phyloP scores from a whole-genome alignment of 2,329 filamentous ascomycete species.

The Phyllachora maydis region DNA sequence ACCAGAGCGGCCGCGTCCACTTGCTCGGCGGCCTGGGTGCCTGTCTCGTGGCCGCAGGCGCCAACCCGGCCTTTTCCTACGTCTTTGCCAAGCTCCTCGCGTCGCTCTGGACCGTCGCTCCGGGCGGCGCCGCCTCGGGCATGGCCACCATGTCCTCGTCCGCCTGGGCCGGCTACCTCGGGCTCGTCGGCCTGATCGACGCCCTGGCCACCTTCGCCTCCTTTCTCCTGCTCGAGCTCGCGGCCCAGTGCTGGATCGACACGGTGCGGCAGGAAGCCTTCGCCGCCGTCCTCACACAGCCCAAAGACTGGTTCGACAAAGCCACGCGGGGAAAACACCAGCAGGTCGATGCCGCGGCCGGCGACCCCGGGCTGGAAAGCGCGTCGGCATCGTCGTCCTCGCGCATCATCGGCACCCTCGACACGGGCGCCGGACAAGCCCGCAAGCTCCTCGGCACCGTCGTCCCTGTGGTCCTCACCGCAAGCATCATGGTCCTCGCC shows the following conservation, averaged over 20 bases:
- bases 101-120: constrained; percentile 41
- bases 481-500: constrained; percentile 47
- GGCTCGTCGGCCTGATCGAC: constrained; percentile 47
- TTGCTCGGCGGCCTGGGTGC: constrained; percentile 39
- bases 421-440: constrained; percentile 74
- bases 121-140: constrained; percentile 23
- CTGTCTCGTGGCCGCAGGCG: constrained; percentile 41
- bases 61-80: constrained; percentile 47
- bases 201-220: constrained; percentile 42
- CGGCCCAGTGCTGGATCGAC: constrained; percentile 61
- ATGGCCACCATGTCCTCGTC: too few species aligned
- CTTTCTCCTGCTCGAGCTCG: constrained; percentile 51
- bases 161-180: constrained; percentile 49
- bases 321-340: too few species aligned
- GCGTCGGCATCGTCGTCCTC: too few species aligned
- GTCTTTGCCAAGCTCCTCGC: constrained; percentile 52
- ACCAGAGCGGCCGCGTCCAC: constrained; percentile 23
- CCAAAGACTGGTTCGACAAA: constrained; percentile 57
- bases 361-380: too few species aligned
- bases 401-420: constrained; percentile 52
- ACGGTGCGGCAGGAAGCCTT: constrained; percentile 47
- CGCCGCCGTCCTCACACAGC: constrained; percentile 51
- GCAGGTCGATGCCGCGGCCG: too few species aligned
- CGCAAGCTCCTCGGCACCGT: constrained; percentile 65
- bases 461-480: too few species aligned